A percentile compares a stretch with the other conserved stretches of the same genome.
Evolutionary conservation across 768 basidiomycete species (phyloP).

Genomic region (Tremella yokohamensis): DNA sequence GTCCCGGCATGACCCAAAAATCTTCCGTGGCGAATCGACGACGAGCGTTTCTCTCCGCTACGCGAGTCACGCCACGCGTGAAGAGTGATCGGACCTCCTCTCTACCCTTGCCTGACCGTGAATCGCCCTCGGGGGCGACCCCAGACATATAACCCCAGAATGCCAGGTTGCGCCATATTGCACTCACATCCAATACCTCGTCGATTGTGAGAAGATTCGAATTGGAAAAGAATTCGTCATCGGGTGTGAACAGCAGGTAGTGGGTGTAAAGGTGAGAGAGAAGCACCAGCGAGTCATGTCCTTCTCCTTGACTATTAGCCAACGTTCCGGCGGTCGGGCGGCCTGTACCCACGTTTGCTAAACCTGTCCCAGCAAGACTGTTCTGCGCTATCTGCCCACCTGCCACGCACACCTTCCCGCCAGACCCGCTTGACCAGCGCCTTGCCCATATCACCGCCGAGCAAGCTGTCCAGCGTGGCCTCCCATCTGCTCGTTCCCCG

Average conservation of each 20-base stretch:
- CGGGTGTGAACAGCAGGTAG: slow-evolving; percentile 82
- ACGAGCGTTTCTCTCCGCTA: slow-evolving; percentile 85
- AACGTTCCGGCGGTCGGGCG: slow-evolving; percentile 54
- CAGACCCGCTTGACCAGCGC: slow-evolving; percentile 59
- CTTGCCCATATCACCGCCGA: slow-evolving; percentile 33
- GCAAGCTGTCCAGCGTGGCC: slow-evolving; percentile 57
- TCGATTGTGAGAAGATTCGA: slow-evolving; percentile 73
- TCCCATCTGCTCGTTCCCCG: slow-evolving; percentile 60
- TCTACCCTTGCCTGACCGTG: slow-evolving; percentile 49
- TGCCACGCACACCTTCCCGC: slow-evolving; percentile 55
- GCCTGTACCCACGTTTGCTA: slow-evolving; percentile 50
- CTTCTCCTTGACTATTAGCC: slow-evolving; percentile 22
- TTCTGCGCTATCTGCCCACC: slow-evolving; percentile 23
- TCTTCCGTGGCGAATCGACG: slow-evolving; percentile 74
- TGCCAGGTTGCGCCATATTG: slow-evolving; percentile 76
- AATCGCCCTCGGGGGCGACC: slow-evolving; percentile 48
- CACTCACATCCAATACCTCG: slow-evolving; percentile 71
- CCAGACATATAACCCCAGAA: slow-evolving; percentile 72
- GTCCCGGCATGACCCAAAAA: slow-evolving; percentile 71
- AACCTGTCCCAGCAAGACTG: slow-evolving; percentile 24
- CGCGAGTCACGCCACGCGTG: slow-evolving; percentile 71
- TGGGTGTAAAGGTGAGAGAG: slow-evolving; percentile 78
- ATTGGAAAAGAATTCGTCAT: slow-evolving; percentile 83
- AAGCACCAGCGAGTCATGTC: slow-evolving; percentile 67
- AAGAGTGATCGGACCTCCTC: slow-evolving; percentile 70